Percentiles rank a stretch among this genome's conserved stretches.
These are phyloP conservation scores for Quercus variabilis DNA, from an alignment of 306 rosid genomes.

Conservation along the genomic window DNA sequence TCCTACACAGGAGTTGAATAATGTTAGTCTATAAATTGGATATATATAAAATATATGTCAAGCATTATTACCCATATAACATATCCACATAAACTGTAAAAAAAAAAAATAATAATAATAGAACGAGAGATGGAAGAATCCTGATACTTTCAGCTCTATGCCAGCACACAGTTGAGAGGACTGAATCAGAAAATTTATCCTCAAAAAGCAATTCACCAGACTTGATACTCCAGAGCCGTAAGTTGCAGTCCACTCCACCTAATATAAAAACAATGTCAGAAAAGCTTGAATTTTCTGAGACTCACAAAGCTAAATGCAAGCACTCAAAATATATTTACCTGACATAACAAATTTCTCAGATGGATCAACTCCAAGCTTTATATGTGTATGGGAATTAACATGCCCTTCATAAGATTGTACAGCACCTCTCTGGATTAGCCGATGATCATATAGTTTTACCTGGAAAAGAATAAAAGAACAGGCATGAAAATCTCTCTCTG, in stretches of 20 bases:
- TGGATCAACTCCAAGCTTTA: slow-evolving; percentile 83
- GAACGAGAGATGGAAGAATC: slow-evolving; percentile 12
- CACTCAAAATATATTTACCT: slow-evolving; percentile 42
- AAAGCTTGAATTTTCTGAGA: background rate
- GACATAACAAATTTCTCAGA: slow-evolving; percentile 72
- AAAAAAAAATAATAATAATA: background rate
- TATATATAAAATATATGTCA: background rate
- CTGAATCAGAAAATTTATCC: slow-evolving; percentile 61
- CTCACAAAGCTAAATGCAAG: slow-evolving; percentile 7
- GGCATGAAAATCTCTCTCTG: slow-evolving; percentile 8
- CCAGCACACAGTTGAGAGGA: slow-evolving; percentile 72
- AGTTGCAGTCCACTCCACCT: slow-evolving; percentile 92
- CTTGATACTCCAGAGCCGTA: slow-evolving; percentile 79
- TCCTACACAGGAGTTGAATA: slow-evolving; percentile 25
- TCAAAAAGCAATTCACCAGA: slow-evolving; percentile 84
- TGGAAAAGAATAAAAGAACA: slow-evolving; percentile 25
- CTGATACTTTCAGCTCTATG: slow-evolving; percentile 28
- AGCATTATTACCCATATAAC: background rate
- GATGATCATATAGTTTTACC: slow-evolving; percentile 80
- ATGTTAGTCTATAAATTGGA: slow-evolving; percentile 8
- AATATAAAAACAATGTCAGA: slow-evolving; percentile 19
- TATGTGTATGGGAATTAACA: slow-evolving; percentile 70
- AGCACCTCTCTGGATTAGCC: slow-evolving; percentile 72
- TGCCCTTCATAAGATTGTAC: slow-evolving; percentile 80
- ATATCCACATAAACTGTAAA: background rate